Conservation (phyloP, 331 rosid species). For the Prunus yedoensis region DNA sequence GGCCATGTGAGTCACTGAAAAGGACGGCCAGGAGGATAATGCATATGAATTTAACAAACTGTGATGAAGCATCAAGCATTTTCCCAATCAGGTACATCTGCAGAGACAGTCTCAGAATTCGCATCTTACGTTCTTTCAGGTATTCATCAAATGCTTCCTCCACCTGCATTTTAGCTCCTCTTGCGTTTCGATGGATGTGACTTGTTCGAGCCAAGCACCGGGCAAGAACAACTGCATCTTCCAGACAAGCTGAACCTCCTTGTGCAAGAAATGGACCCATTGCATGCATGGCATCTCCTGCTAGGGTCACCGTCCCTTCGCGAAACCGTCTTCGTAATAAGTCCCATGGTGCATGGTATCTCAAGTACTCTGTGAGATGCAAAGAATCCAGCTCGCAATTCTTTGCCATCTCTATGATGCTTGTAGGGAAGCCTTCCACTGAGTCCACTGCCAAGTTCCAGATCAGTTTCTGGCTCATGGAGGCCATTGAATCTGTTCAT, state of each 20-base stretch:
- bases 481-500: too few relatives aligned
- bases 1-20: constrained; percentile 28
- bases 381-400: too few relatives aligned
- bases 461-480: too few relatives aligned
- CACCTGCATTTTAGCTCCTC: not conserved
- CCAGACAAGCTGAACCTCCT: constrained; percentile 58
- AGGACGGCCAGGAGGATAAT: constrained; percentile 5
- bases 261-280: constrained; percentile 61
- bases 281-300: constrained; percentile 63
- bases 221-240: constrained; percentile 60
- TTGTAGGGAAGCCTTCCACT: too few relatives aligned
- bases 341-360: too few relatives aligned
- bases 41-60: not conserved
- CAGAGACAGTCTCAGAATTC: constrained; percentile 40
- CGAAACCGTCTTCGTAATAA: too few relatives aligned
- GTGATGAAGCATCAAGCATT: constrained; percentile 25
- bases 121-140: constrained; percentile 40
- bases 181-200: not conserved
- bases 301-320: constrained; percentile 15
- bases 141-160: constrained; percentile 43
- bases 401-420: too few relatives aligned
- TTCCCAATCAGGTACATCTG: constrained; percentile 35
- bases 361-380: too few relatives aligned
- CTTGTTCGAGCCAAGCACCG: constrained; percentile 34
- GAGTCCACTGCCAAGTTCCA: too few relatives aligned